These are phyloP conservation scores for Hypoxylon sp. DNA, from an alignment of 2,329 filamentous ascomycete genomes.

Conservation along the genomic window DNA sequence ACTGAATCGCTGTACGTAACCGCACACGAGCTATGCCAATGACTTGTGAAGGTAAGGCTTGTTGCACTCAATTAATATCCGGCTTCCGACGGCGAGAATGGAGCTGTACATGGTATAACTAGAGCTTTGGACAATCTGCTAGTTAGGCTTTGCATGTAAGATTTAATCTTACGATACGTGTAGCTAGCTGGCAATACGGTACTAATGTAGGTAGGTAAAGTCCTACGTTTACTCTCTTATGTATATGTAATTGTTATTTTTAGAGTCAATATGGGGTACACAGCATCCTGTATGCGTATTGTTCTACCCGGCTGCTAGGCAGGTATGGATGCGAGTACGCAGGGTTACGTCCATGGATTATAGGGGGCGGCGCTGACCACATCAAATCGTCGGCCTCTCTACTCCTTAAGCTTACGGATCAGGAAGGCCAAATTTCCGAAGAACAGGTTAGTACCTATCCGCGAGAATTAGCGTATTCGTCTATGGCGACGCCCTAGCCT, in stretches of 20 bases:
- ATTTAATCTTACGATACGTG: constrained; percentile 9
- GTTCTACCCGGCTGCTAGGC: background rate
- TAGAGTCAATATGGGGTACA: background rate
- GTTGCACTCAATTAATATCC: constrained; percentile 34
- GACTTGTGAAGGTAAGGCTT: background rate
- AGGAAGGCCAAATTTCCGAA: constrained; percentile 1
- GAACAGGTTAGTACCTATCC: background rate
- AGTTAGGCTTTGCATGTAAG: background rate
- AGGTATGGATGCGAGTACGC: background rate
- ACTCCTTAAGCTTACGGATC: constrained; percentile 16
- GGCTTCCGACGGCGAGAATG: constrained; percentile 18
- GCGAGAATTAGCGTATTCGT: background rate
- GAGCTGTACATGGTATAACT: background rate
- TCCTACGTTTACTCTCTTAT: background rate
- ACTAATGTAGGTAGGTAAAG: background rate
- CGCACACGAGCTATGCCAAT: too few relatives aligned
- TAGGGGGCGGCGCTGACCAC: constrained; percentile 12
- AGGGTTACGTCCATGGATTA: constrained; percentile 1
- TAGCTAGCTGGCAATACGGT: background rate
- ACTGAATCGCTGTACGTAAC: constrained; percentile 23
- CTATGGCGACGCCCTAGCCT: background rate
- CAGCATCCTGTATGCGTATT: constrained; percentile 4
- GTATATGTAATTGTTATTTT: constrained; percentile 3
- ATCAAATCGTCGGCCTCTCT: constrained; percentile 8
- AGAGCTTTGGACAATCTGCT: background rate